Percentiles rank a stretch among this genome's conserved stretches.
Conservation (phyloP, 2,329 filamentous ascomycete genomes). For the Falciphora oryzae region DNA sequence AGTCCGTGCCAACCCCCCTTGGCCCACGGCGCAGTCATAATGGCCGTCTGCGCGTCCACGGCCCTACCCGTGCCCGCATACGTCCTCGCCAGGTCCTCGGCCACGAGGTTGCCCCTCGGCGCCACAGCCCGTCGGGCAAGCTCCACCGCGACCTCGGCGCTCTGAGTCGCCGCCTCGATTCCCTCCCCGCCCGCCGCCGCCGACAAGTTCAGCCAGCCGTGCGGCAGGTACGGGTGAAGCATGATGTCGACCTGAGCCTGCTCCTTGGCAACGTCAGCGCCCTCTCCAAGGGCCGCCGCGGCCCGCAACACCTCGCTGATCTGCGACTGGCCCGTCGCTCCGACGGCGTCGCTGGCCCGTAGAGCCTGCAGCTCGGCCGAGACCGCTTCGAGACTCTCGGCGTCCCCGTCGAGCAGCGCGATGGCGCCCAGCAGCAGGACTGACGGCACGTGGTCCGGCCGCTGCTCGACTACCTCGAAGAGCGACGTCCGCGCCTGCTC, state of each 20-base stretch:
- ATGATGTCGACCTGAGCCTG: slow-evolving; percentile 74
- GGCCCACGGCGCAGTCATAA: slow-evolving; percentile 79
- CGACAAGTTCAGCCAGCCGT: slow-evolving; percentile 75
- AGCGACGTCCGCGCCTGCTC: slow-evolving; percentile 73
- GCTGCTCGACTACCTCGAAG: slow-evolving; percentile 69
- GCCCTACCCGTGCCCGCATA: slow-evolving; percentile 68
- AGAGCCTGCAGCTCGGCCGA: slow-evolving; percentile 69
- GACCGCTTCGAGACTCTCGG: slow-evolving; percentile 75
- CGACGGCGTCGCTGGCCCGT: slow-evolving; percentile 60
- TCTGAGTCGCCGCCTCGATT: not conserved
- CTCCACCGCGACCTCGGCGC: slow-evolving; percentile 71
- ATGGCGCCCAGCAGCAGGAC: slow-evolving; percentile 79
- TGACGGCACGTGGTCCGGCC: slow-evolving; percentile 71
- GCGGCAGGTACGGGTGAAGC: slow-evolving; percentile 70
- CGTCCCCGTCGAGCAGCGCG: slow-evolving; percentile 72
- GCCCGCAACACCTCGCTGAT: slow-evolving; percentile 72
- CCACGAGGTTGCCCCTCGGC: slow-evolving; percentile 61
- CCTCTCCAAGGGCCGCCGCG: slow-evolving; percentile 53
- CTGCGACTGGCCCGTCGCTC: slow-evolving; percentile 56
- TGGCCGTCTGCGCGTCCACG: slow-evolving; percentile 69
- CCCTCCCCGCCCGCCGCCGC: slow-evolving; percentile 25
- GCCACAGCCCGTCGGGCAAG: slow-evolving; percentile 72
- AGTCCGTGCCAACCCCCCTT: slow-evolving; percentile 58
- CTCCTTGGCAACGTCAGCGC: slow-evolving; percentile 40
- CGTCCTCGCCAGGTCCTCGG: slow-evolving; percentile 64